A percentile compares a stretch with the other conserved stretches of the same genome.
These are phyloP conservation scores for Hypoxylon sp. DNA, from an alignment of 2,329 filamentous ascomycete genomes.

Conservation along the genomic window DNA sequence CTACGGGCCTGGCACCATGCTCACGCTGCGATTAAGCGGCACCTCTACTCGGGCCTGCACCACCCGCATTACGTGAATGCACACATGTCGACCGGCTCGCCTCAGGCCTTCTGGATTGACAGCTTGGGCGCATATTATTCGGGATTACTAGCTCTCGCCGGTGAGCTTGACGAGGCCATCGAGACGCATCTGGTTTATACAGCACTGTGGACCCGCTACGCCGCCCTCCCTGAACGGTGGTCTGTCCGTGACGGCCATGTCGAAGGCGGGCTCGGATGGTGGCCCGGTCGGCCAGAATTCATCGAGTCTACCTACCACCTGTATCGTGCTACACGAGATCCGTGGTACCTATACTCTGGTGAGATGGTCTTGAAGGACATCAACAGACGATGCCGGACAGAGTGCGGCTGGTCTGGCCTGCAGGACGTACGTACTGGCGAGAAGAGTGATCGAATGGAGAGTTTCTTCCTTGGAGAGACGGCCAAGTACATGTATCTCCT, in stretches of 20 bases:
- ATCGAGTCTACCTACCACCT: constrained; percentile 96
- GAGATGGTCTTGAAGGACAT: constrained; percentile 96
- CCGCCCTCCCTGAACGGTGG: constrained; percentile 94
- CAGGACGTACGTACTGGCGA: constrained; percentile 84
- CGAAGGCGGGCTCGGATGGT: constrained; percentile 89
- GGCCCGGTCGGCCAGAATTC: constrained; percentile 94
- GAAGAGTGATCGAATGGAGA: constrained; percentile 95
- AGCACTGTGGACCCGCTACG: constrained; percentile 92
- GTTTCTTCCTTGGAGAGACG: constrained; percentile 96
- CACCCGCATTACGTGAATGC: constrained; percentile 94
- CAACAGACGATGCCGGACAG: constrained; percentile 84
- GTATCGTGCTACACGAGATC: constrained; percentile 91
- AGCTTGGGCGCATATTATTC: constrained; percentile 96
- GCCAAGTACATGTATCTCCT: constrained; percentile 94
- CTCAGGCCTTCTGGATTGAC: constrained; percentile 93
- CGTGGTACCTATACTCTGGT: constrained; percentile 94
- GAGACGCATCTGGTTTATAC: constrained; percentile 90
- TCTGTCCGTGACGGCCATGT: constrained; percentile 84
- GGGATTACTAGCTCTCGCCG: constrained; percentile 83
- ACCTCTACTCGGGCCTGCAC: constrained; percentile 85
- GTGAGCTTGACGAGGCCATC: constrained; percentile 89
- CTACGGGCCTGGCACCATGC: constrained; percentile 84
- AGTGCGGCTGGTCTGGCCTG: constrained; percentile 92
- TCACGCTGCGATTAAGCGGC: constrained; percentile 85
- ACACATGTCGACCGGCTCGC: constrained; percentile 86